Percentiles rank a stretch among this genome's conserved stretches.
These are phyloP conservation scores for Corchorus olitorius DNA, from an alignment of 345 rosid species.

Conservation along the genomic window DNA sequence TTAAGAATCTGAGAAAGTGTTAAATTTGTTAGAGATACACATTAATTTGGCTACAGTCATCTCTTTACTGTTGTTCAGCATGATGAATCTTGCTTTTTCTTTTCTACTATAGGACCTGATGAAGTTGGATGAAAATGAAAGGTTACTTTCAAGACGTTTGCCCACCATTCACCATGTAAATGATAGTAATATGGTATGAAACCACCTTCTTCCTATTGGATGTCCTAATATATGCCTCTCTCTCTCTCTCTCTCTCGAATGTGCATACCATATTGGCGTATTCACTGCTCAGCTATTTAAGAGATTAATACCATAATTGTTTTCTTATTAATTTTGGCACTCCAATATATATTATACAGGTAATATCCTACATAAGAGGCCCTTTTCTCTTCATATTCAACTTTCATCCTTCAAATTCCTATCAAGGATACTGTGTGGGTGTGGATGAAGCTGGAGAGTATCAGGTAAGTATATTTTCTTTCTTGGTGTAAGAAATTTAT, in stretches of 20 bases:
- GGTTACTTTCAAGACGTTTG: constrained; percentile 69
- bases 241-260: not conserved
- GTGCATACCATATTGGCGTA: not conserved
- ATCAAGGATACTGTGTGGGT: constrained; percentile 61
- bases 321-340: not conserved
- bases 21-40: constrained; percentile 7
- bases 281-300: not conserved
- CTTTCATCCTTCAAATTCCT: constrained; percentile 79
- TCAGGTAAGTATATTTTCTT: constrained; percentile 46
- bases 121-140: constrained; percentile 73
- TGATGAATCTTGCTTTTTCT: constrained; percentile 1
- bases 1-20: not conserved
- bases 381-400: constrained; percentile 87
- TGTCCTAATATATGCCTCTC: not conserved
- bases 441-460: constrained; percentile 98
- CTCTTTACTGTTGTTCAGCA: not conserved
- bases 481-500: not conserved
- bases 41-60: not conserved
- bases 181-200: constrained; percentile 74
- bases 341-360: constrained; percentile 49
- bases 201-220: too few species aligned
- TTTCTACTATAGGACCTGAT: constrained; percentile 66
- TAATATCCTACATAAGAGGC: constrained; percentile 77
- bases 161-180: constrained; percentile 79
- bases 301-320: not conserved